A percentile compares a stretch with the other conserved stretches of the same genome.
phyloP scores from a whole-genome alignment of 2,329 filamentous ascomycete species.

The Aspergillus thermomutatus region DNA sequence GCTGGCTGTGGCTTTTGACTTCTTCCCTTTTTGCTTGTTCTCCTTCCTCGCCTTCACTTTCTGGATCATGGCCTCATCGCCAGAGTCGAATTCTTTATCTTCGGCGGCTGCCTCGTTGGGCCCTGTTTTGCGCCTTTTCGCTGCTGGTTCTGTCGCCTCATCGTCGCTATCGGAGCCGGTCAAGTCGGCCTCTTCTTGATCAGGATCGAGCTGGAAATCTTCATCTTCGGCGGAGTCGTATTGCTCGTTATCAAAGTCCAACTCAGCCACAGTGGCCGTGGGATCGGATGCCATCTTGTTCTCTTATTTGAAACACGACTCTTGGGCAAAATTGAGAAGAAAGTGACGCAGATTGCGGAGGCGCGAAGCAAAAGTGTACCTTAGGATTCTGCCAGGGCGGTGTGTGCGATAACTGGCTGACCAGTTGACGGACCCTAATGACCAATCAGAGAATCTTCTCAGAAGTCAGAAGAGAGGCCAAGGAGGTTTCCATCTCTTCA shows the following conservation, averaged over 20 bases:
- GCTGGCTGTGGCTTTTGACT: slow-evolving; percentile 26
- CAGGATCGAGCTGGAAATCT: slow-evolving; percentile 35
- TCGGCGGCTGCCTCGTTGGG: slow-evolving; percentile 20
- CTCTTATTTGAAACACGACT: not conserved
- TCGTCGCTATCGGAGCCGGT: slow-evolving; percentile 31
- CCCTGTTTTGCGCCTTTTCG: slow-evolving; percentile 37
- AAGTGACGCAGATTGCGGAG: not conserved
- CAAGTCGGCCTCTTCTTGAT: slow-evolving; percentile 32
- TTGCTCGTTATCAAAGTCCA: slow-evolving; percentile 31
- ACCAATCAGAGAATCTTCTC: not conserved
- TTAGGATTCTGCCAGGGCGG: slow-evolving; percentile 25
- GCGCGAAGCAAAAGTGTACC: slow-evolving; percentile 3
- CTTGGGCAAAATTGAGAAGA: not conserved
- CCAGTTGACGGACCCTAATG: not conserved
- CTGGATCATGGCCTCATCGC: slow-evolving; percentile 55
- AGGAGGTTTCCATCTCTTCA: not conserved
- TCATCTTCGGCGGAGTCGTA: slow-evolving; percentile 40
- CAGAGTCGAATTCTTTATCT: slow-evolving; percentile 50
- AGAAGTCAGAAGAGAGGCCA: not conserved
- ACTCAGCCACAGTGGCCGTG: slow-evolving; percentile 5
- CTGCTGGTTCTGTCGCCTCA: slow-evolving; percentile 28
- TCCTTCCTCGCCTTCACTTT: slow-evolving; percentile 42
- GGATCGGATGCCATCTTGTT: slow-evolving; percentile 19
- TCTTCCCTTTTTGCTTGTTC: slow-evolving; percentile 39
- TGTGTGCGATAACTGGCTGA: not conserved